Conservation (phyloP, 108 stramenopile species). For the Cylindrotheca fusiformis region DNA sequence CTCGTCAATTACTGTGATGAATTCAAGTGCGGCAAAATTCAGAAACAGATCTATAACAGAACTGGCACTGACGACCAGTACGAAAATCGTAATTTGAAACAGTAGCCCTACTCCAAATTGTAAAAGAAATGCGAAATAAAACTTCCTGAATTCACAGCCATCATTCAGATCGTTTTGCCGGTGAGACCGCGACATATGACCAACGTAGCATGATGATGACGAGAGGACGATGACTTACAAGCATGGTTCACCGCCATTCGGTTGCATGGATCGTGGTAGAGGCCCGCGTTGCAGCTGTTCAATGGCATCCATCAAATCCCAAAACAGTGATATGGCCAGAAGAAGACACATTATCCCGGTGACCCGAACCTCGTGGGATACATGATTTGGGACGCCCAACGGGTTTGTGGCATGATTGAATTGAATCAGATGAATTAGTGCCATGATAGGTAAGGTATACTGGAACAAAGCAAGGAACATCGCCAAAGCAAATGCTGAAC, state of each 20-base stretch:
- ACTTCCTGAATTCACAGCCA: slow-evolving; percentile 2
- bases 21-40: slow-evolving; percentile 17
- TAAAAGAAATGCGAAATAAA: neutral
- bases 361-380: neutral
- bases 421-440: neutral
- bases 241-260: too few species aligned
- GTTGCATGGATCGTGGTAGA: too few species aligned
- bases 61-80: slow-evolving; percentile 1
- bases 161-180: too few species aligned
- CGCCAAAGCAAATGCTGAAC: neutral
- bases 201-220: too few species aligned
- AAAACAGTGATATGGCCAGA: neutral
- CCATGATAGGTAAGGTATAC: neutral
- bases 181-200: too few species aligned
- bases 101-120: slow-evolving; percentile 1
- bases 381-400: neutral
- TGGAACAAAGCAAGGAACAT: neutral
- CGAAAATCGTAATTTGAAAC: slow-evolving; percentile 1
- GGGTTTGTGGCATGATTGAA: neutral
- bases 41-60: slow-evolving; percentile 6
- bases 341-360: neutral
- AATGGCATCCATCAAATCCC: neutral
- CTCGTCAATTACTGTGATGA: slow-evolving; percentile 16
- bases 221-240: too few species aligned
- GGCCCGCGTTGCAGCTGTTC: neutral